Evolutionary conservation across 2,329 filamentous ascomycete species (phyloP).

Genomic region (Talaromyces atroroseus): DNA sequence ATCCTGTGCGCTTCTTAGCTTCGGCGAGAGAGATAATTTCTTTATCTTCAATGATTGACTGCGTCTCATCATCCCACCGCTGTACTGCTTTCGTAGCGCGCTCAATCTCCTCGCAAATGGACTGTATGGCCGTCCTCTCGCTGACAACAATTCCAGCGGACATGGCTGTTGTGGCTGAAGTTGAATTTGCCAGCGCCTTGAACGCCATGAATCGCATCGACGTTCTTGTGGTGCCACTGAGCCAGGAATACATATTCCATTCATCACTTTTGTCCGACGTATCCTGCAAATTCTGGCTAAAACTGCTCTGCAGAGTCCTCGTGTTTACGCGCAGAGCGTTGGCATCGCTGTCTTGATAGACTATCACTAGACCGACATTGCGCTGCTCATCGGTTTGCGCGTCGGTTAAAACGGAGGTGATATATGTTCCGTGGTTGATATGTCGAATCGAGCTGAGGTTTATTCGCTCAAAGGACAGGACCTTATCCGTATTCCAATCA

Average conservation of each 20-base stretch:
- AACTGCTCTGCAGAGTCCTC: conserved; percentile 59
- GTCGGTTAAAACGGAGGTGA: conserved; percentile 78
- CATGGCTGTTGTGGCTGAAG: conserved; percentile 19
- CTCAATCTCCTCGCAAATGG: conserved; percentile 71
- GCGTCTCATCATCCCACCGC: conserved; percentile 32
- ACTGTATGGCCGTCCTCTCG: conserved; percentile 53
- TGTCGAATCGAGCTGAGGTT: conserved; percentile 66
- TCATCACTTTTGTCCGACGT: conserved; percentile 26
- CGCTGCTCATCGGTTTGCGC: conserved; percentile 69
- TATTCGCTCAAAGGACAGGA: conserved; percentile 83
- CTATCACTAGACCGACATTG: conserved; percentile 79
- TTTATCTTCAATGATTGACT: conserved; percentile 46
- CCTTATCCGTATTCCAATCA: conserved; percentile 93
- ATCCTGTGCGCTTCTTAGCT: conserved; percentile 78
- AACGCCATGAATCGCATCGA: conserved; percentile 37
- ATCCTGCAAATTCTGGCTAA: conserved; percentile 43
- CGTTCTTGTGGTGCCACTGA: conserved; percentile 25
- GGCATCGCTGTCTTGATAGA: conserved; percentile 65
- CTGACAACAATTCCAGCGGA: conserved; percentile 26
- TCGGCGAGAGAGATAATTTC: conserved; percentile 81
- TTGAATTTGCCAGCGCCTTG: conserved; percentile 38
- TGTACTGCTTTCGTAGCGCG: conserved; percentile 54
- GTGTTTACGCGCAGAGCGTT: conserved; percentile 80
- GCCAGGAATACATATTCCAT: conserved; percentile 40
- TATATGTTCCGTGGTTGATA: conserved; percentile 78